Evolutionary conservation across 2,329 filamentous ascomycete species (phyloP).

Genomic region (Aspergillus pseudotamarii): DNA sequence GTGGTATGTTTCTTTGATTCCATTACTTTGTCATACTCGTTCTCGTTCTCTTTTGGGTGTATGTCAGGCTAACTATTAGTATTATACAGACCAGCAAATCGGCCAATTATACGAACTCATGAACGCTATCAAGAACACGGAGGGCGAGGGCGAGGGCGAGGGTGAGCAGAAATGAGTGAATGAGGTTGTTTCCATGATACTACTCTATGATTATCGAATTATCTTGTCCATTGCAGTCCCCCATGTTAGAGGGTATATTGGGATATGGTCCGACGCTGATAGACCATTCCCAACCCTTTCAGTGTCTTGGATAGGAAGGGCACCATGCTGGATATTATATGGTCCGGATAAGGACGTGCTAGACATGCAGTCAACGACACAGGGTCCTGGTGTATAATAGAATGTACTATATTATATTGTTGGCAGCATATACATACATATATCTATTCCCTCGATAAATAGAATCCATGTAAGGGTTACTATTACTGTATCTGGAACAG

Average conservation of each 20-base stretch:
- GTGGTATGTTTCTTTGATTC: conserved; percentile 61
- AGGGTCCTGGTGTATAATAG: neutral
- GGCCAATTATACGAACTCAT: conserved; percentile 94
- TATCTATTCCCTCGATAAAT: neutral
- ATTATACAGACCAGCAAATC: conserved; percentile 77
- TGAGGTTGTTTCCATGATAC: neutral
- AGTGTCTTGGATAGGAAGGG: neutral
- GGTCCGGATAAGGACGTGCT: neutral
- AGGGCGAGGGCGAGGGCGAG: conserved; percentile 12
- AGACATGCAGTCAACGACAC: neutral
- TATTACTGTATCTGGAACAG: neutral
- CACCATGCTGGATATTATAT: neutral
- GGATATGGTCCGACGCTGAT: neutral
- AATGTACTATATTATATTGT: neutral
- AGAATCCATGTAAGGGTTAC: neutral
- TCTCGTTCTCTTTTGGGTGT: conserved; percentile 2
- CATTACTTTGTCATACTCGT: neutral
- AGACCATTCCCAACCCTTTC: neutral
- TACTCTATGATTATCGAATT: neutral
- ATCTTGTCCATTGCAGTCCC: fast-evolving
- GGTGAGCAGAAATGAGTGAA: neutral
- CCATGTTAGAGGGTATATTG: neutral
- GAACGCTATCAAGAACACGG: conserved; percentile 69
- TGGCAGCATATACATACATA: neutral
- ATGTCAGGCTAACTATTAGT: neutral